Percentiles rank a stretch among this genome's conserved stretches.
phyloP scores from a whole-genome alignment of 305 asterid genomes.

The Solanum hybrid region DNA sequence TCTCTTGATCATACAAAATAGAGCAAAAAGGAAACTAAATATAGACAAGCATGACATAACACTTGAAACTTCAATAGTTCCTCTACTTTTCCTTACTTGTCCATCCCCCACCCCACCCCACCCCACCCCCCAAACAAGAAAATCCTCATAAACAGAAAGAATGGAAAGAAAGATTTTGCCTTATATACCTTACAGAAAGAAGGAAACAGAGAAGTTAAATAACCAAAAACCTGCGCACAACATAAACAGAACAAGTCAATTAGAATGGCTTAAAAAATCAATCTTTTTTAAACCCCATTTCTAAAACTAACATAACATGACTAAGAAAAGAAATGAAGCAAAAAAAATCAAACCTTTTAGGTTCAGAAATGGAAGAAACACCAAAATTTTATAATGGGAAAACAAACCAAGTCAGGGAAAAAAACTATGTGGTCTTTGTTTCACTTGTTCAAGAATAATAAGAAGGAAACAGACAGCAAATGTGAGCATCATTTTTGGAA shows the following conservation, averaged over 20 bases:
- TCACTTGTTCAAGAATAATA: neutral
- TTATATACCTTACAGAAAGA: neutral
- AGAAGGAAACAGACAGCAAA: slow-evolving; percentile 1
- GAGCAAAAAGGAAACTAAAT: neutral
- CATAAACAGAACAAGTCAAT: neutral
- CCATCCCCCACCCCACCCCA: neutral
- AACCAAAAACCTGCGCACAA: neutral
- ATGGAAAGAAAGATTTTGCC: neutral
- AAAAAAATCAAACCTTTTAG: neutral
- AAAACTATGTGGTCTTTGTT: neutral
- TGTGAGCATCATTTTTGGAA: neutral
- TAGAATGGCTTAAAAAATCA: neutral
- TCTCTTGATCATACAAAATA: neutral
- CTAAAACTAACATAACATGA: neutral
- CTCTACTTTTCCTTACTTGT: neutral
- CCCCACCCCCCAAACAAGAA: neutral
- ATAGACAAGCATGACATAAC: neutral
- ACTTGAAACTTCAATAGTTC: neutral
- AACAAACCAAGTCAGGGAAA: neutral
- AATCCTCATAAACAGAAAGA: neutral
- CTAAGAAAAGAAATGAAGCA: neutral
- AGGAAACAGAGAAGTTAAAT: neutral
- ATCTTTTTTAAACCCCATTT: neutral
- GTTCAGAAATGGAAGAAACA: neutral
- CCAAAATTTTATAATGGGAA: neutral